Base-by-base conservation (phyloP, 23 red algal species). In the Gracilaria domingensis region DNA sequence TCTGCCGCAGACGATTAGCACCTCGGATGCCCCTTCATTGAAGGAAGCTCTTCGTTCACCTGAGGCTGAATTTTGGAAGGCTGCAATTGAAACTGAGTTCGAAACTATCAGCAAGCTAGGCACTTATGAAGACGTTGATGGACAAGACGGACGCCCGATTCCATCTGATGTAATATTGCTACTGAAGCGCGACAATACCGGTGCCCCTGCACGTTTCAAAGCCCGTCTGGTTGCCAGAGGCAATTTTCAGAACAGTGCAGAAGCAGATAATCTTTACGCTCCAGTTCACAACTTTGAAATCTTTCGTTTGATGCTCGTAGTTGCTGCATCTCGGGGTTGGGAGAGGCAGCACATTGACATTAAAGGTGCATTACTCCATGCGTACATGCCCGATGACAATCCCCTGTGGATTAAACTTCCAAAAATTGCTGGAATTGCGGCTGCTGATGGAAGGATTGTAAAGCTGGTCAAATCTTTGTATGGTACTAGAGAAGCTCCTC, bases 151-250 rank as follows among this genome's bases (percentile, higher is more conserved):
- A 23, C 54, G 18, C 14, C 18, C 54, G 2, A 58, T 58, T 12
- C 54, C 54, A 18, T 58, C 54, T 58, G 61, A 25, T 47, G 25
- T 74, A 14, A 70, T 86, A 11, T 60, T 72, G 8, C n/a, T 33
- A 12, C 30, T 86, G 39, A 86, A 72, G 39, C 57, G 82, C 23
- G 82, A 71, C 47, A 23, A 65, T 1, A 9, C 12, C 39, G 62
- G 64, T 44, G 29, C 8, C 12, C 64, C 60, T 40, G 37, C 36
- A 51, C 57, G 82, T 35, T 86, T 86, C 61, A 86, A 86, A 72
- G 82, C 82, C 25, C 0, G 66, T 66, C 40, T 86, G 35, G 82
- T 86, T 53, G 82, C 82, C 29, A 33, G 82, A 67, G 82, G 82
- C 24, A 86, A 86, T 48, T 71, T 86, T 36, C 82, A 86, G 38